Base-by-base conservation (phyloP, 768 basidiomycete species). In the Boletus coccyginus region DNA sequence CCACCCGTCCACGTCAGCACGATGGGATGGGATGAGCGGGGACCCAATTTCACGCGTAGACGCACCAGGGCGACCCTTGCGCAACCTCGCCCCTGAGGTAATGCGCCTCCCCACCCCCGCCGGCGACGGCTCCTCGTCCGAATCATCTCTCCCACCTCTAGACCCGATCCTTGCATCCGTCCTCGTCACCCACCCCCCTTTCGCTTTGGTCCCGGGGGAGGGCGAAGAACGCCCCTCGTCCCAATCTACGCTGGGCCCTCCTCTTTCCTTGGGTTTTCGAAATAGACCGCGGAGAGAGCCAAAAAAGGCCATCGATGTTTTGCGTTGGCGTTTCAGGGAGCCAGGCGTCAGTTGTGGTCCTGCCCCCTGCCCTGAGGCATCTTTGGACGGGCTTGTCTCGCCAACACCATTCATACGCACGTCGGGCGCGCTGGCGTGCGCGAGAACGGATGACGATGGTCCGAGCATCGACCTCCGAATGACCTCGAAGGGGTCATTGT, bases 251-350 rank as follows among this genome's bases (percentile, higher is more conserved):
- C 10, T 19, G n/a, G 38, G 2, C 21, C 40, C n/a, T 2, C 32
- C 54, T 27, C 60, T 50, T 10, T 59, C 63, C 29, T 57, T 62
- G 1, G 62, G 63, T 45, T 62, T 71, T 19, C 59, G 59, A 49
- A 70, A 71, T 5, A 71, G 53, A 14, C 69, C 67, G 0, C 62
- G 63, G 6, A 71, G 44, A 5, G 70, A 67, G 3, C 71, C 63
- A 5, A 70, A 61, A 33, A 71, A 63, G 1, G 59, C 56, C 29
- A 57, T 52, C 17, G 71, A 73, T 0, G 59, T 44, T 1, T 43
- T 53, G 1, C 61, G 69, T 39, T 67, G 62, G 31, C 69, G 67
- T 45, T 51, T 54, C 11, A 31, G 40, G 3, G 43, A 11, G 31
- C 43, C 27, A 21, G 27, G 8, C 2, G 27, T 9, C 2, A 17